phyloP scores from a whole-genome alignment of 371 early-diverging fungal genomes.

The Apophysomyces elegans region DNA sequence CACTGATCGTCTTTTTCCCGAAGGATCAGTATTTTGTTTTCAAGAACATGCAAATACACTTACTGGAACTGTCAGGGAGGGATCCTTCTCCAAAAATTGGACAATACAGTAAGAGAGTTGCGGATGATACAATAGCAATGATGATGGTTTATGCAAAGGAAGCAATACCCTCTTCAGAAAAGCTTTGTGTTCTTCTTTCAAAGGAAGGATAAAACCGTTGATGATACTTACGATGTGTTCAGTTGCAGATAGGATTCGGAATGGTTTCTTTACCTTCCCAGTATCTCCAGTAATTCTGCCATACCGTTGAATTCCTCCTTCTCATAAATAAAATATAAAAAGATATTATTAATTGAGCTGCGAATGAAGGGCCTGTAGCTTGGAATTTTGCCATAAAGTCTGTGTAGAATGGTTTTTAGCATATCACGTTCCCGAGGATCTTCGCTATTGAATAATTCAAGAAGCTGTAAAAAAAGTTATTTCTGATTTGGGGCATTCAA shows the following conservation, averaged over 20 bases:
- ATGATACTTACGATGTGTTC: slow-evolving; percentile 79
- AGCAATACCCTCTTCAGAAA: slow-evolving; percentile 91
- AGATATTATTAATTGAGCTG: slow-evolving; percentile 94
- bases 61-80: slow-evolving; percentile 86
- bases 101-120: slow-evolving; percentile 98
- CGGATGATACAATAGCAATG: slow-evolving; percentile 90
- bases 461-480: slow-evolving; percentile 57
- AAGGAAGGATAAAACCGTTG: slow-evolving; percentile 97
- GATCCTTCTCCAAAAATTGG: slow-evolving; percentile 98
- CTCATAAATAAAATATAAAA: slow-evolving; percentile 97
- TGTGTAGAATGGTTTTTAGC: slow-evolving; percentile 95
- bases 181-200: slow-evolving; percentile 97
- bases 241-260: not conserved
- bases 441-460: slow-evolving; percentile 96
- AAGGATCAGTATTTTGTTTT: not conserved
- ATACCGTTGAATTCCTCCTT: slow-evolving; percentile 95
- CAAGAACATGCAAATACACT: not conserved
- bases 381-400: slow-evolving; percentile 98
- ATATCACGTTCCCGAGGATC: slow-evolving; percentile 98
- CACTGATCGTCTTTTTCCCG: slow-evolving; percentile 71
- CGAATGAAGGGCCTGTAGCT: slow-evolving; percentile 96
- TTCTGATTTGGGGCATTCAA: not conserved
- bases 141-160: slow-evolving; percentile 94
- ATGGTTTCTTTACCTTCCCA: slow-evolving; percentile 70
- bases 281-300: slow-evolving; percentile 95